These are phyloP conservation scores for Croton setiger DNA, from an alignment of 441 rosid genomes.

Conservation along the genomic window DNA sequence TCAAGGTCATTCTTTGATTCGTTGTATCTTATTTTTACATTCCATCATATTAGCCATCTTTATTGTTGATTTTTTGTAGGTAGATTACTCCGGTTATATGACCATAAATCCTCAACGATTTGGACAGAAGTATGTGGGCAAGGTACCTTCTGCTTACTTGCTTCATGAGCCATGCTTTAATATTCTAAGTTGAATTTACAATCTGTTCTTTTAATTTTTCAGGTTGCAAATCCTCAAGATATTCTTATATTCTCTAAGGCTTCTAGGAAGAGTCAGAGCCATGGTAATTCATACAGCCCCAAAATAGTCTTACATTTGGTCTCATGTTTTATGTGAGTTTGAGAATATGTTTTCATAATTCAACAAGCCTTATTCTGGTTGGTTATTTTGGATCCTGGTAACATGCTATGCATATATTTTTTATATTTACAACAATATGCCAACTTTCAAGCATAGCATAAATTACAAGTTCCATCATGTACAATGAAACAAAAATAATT, in stretches of 20 bases:
- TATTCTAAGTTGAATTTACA: conserved; percentile 15
- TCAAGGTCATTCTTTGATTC: background rate
- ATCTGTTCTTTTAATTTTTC: conserved; percentile 18
- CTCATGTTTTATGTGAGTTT: conserved; percentile 9
- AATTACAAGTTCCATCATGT: conserved; percentile 5
- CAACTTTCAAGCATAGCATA: background rate
- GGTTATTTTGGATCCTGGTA: background rate
- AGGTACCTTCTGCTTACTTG: conserved; percentile 47
- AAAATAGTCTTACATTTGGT: conserved; percentile 11
- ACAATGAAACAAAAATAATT: background rate
- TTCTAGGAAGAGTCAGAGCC: conserved; percentile 57
- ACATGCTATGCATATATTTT: background rate
- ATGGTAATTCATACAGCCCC: conserved; percentile 37
- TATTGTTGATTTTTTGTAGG: conserved; percentile 44
- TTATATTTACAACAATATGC: background rate
- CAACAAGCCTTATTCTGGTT: background rate
- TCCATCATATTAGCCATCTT: conserved; percentile 1
- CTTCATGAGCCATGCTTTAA: conserved; percentile 15
- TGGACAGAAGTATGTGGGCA: conserved; percentile 98
- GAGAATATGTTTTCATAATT: background rate
- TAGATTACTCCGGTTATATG: conserved; percentile 98
- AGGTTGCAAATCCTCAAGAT: conserved; percentile 99
- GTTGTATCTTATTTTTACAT: background rate
- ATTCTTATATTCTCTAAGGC: conserved; percentile 94
- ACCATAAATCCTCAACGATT: conserved; percentile 98